Evolutionary conservation across 2,329 filamentous ascomycete genomes (phyloP).

Genomic region (Trichoderma pleuroti): DNA sequence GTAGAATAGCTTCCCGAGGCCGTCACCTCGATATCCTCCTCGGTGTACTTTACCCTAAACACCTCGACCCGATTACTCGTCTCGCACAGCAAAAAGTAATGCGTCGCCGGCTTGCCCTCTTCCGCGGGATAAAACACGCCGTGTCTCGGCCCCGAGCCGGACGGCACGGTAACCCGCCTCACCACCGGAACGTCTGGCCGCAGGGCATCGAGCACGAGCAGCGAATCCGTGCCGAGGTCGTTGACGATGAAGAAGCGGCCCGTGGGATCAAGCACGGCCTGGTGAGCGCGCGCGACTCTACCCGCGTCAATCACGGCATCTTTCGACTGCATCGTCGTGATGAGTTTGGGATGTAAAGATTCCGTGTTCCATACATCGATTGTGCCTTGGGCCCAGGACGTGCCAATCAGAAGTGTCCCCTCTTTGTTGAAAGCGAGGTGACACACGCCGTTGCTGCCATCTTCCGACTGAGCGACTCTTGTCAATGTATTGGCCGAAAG

Average conservation of each 20-base stretch:
- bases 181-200: conserved; percentile 38
- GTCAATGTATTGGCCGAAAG: conserved; percentile 27
- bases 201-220: conserved; percentile 42
- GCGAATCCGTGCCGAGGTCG: conserved; percentile 47
- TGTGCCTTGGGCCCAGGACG: conserved; percentile 40
- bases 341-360: conserved; percentile 33
- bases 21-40: conserved; percentile 34
- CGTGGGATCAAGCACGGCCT: conserved; percentile 46
- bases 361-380: conserved; percentile 47
- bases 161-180: conserved; percentile 33
- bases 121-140: conserved; percentile 42
- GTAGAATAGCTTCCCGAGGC: conserved; percentile 38
- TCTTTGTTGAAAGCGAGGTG: conserved; percentile 46
- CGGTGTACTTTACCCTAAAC: conserved; percentile 39
- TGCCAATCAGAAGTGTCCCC: conserved; percentile 43
- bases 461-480: conserved; percentile 27
- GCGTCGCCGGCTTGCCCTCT: conserved; percentile 31
- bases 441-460: conserved; percentile 43
- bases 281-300: conserved; percentile 44
- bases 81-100: conserved; percentile 49
- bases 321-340: conserved; percentile 39
- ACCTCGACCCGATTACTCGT: conserved; percentile 42
- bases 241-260: conserved; percentile 48
- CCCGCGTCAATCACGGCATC: conserved; percentile 18
- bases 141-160: conserved; percentile 50